These are phyloP conservation scores for Gautieria morchelliformis DNA, from an alignment of 768 basidiomycete species.

Conservation along the genomic window DNA sequence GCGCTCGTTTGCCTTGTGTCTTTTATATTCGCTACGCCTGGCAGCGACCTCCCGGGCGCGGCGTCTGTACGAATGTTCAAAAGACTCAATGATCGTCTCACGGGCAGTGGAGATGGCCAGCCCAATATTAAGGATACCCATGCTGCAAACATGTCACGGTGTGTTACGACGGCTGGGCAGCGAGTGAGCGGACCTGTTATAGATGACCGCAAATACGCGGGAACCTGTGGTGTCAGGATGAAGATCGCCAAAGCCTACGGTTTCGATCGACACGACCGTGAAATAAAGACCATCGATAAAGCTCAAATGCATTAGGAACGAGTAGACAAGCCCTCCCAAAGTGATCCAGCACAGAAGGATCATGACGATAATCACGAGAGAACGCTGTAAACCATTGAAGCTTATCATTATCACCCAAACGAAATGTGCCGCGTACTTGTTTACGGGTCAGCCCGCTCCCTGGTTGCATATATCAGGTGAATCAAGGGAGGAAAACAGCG, in stretches of 20 bases:
- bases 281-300: constrained; percentile 78
- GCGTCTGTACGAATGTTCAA: constrained; percentile 54
- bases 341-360: constrained; percentile 64
- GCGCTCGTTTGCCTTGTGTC: constrained; percentile 12
- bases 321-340: constrained; percentile 54
- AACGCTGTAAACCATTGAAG: background rate
- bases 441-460: constrained; percentile 75
- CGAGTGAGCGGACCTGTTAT: constrained; percentile 16
- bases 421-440: constrained; percentile 27
- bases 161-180: background rate
- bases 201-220: constrained; percentile 52
- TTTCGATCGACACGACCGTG: constrained; percentile 63
- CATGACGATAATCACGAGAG: constrained; percentile 70
- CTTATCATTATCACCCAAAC: background rate
- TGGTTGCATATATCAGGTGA: constrained; percentile 15
- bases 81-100: constrained; percentile 64
- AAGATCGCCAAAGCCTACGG: constrained; percentile 69
- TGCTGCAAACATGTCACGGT: constrained; percentile 19
- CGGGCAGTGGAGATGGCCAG: constrained; percentile 56
- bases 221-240: constrained; percentile 38
- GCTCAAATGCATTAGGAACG: constrained; percentile 40
- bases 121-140: constrained; percentile 57
- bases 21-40: constrained; percentile 31
- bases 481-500: background rate
- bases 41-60: constrained; percentile 40